phyloP scores from a whole-genome alignment of 805 yeast species.

The Wickerhamomyces tratensis region DNA sequence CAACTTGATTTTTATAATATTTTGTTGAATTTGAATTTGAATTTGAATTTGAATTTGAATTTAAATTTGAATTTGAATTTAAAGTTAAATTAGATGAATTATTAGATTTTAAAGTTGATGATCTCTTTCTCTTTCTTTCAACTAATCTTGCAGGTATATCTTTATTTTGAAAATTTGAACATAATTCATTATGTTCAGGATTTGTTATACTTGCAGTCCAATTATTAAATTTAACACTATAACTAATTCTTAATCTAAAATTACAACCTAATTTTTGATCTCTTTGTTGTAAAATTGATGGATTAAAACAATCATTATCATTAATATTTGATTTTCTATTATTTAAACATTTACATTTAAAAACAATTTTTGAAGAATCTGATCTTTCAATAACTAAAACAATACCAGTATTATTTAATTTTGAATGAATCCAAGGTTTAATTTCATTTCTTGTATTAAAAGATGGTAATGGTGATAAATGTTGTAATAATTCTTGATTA shows the following conservation, averaged over 20 bases:
- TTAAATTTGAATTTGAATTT: background rate
- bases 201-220: slow-evolving; percentile 18
- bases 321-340: too few relatives aligned
- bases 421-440: slow-evolving; percentile 18
- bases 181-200: slow-evolving; percentile 14
- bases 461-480: slow-evolving; percentile 16
- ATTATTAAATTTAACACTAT: slow-evolving; percentile 14
- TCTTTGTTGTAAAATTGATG: background rate
- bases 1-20: background rate
- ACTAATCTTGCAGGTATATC: background rate
- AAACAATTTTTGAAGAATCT: slow-evolving; percentile 21
- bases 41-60: too few relatives aligned
- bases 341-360: slow-evolving; percentile 17
- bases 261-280: slow-evolving; percentile 9
- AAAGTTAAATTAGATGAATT: background rate
- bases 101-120: background rate
- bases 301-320: background rate
- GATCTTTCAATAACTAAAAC: slow-evolving; percentile 22
- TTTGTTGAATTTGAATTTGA: background rate
- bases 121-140: background rate
- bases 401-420: slow-evolving; percentile 13
- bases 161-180: slow-evolving; percentile 11
- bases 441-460: slow-evolving; percentile 16
- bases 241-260: slow-evolving; percentile 20
- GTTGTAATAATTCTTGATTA: slow-evolving; percentile 16